Base-by-base conservation (phyloP, 345 rosid species). In the Brassica nigra region DNA sequence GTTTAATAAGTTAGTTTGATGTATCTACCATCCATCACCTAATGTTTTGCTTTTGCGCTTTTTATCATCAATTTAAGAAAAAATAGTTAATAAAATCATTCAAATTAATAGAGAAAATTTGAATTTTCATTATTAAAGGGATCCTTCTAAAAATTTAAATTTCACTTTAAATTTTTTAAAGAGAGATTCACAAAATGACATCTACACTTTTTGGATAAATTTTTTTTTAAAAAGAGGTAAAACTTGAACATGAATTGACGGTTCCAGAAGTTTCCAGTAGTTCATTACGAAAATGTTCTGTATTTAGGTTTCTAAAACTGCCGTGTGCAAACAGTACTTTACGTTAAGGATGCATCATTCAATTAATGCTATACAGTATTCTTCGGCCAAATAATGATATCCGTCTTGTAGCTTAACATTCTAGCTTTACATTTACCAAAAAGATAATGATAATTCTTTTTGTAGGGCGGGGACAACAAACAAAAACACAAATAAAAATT, bases 271-370 rank as follows among this genome's bases (percentile, higher is more conserved):
- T 34, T 33, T 23, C 27, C 23, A 28, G 59, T 27, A 28, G 54
- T 44, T 68, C 9, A 69, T 69, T 52, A n/a, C 14, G 39, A 30
- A 69, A 0, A 68, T 42, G 72, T 68, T 68, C 37, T 68, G 72
- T 27, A 47, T 68, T 68, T 16, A 68, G 27, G 59, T 47, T 27
- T 7, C 59, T 44, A 47, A 44, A 44, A 44, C 72, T 68, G 29
- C 72, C 9, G 68, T 68, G 47, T 28, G 28, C 55, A 39, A 23
- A 47, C 30, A 47, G 4, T 49, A 66, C 39, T 66, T 49, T 33
- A 15, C n/a, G 62, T 49, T 52, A 49, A 49, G 62, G 73, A 49
- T 69, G 29, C 62, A 29, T 69, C 59, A 2, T 49, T 49, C 73
- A 49, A 30, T 69, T 29, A 69, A 16, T 66, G 30, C 18, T n/a